Percentiles rank a stretch among this genome's conserved stretches.
These are phyloP conservation scores for Parastagonospora avenae DNA, from an alignment of 2,329 filamentous ascomycete species.

Conservation along the genomic window DNA sequence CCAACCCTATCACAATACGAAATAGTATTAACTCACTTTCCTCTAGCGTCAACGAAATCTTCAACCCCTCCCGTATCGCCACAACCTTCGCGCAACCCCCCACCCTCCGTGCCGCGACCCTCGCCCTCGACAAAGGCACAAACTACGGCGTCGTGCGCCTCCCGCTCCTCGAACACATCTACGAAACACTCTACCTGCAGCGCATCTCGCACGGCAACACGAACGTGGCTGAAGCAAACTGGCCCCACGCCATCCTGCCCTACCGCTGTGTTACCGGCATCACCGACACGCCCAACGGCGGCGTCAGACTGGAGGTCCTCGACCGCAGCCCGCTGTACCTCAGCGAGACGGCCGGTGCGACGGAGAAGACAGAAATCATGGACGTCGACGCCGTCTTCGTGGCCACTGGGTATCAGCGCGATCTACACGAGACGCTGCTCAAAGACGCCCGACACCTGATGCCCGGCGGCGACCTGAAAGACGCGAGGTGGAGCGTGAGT, in stretches of 20 bases:
- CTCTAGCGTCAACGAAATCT: conserved; percentile 87
- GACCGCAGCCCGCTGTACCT: conserved; percentile 50
- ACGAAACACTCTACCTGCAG: conserved; percentile 87
- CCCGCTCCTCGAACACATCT: conserved; percentile 87
- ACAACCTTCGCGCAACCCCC: conserved; percentile 71
- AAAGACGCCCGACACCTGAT: conserved; percentile 67
- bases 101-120: conserved; percentile 63
- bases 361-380: conserved; percentile 61
- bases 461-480: conserved; percentile 54
- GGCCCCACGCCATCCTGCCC: conserved; percentile 81
- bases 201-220: conserved; percentile 67
- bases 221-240: conserved; percentile 65
- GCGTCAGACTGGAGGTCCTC: conserved; percentile 56
- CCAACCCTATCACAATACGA: background rate
- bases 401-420: conserved; percentile 83
- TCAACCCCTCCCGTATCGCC: conserved; percentile 86
- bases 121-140: conserved; percentile 77
- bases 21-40: conserved; percentile 42
- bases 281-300: conserved; percentile 52
- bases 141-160: conserved; percentile 95
- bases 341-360: conserved; percentile 43
- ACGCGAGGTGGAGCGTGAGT: conserved; percentile 67
- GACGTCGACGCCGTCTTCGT: conserved; percentile 83
- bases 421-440: conserved; percentile 79
- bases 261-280: conserved; percentile 69